A percentile compares a stretch with the other conserved stretches of the same genome.
Evolutionary conservation across 139 green algal species (phyloP).

Genomic region (Eudorina sp.): DNA sequence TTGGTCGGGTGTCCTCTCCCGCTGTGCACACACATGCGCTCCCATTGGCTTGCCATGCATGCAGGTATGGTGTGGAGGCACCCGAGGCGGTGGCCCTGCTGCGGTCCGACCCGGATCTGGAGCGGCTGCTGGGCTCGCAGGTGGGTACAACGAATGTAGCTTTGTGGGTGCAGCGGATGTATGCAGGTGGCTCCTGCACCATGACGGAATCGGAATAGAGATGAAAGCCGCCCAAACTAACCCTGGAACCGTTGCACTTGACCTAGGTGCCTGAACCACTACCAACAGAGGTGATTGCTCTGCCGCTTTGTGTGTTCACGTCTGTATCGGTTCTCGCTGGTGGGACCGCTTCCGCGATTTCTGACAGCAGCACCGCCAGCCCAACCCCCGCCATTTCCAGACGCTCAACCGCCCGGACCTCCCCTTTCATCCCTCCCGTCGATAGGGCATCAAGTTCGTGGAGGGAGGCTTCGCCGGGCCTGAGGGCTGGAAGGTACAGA

Average conservation of each 20-base stretch:
- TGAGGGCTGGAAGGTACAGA: conserved; percentile 48
- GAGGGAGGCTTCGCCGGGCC: conserved; percentile 45
- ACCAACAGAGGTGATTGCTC: too few species aligned
- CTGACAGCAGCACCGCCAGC: too few species aligned
- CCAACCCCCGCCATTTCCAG: too few species aligned
- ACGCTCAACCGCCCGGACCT: not conserved
- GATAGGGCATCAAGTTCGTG: not conserved
- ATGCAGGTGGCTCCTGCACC: too few species aligned
- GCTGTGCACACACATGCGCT: not conserved
- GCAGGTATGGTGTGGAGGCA: conserved; percentile 33
- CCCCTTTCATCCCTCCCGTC: not conserved
- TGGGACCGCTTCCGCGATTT: too few species aligned
- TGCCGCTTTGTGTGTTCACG: too few species aligned
- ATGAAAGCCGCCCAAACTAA: too few species aligned
- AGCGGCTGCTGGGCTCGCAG: conserved; percentile 39
- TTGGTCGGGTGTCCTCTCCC: too few species aligned
- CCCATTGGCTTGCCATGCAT: not conserved
- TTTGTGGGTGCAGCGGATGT: not conserved
- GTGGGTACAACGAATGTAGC: not conserved
- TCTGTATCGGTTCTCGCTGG: too few species aligned
- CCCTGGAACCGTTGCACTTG: too few species aligned
- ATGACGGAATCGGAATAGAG: too few species aligned
- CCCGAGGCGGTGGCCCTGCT: conserved; percentile 40
- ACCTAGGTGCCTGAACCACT: too few species aligned
- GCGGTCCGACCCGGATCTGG: conserved; percentile 4